Evolutionary conservation across 2,329 filamentous ascomycete genomes (phyloP), one percentile per base, ranked within the genome.

Genomic region (Xylaria hypoxylon): DNA sequence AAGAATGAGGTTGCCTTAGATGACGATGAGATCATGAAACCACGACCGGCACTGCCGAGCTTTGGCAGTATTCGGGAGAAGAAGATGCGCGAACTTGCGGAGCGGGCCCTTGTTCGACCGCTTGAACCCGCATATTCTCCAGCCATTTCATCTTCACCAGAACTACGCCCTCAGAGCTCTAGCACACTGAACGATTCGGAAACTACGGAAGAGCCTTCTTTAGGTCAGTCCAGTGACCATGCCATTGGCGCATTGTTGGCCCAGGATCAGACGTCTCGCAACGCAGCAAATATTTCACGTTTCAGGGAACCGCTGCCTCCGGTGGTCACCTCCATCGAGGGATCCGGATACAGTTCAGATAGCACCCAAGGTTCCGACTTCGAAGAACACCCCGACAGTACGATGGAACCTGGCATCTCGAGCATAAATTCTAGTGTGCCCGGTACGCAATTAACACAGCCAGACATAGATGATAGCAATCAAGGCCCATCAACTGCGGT

Each of bases 51-150:
- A 1, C 79, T 94, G 42, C 92, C 92, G 1, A 90, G 86, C 1
- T 94, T 94, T 77, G 91, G 91, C 19, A 94, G 92, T 73, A 83
- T 94, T 24, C 85, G 90, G 24, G 87, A 89, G 31, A 88, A 86
- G 77, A 89, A 88, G 70, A 75, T 79, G 7, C 84, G 80, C 44
- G 84, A 87, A 56, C 72, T 79, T 0, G 80, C 85, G 44, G 90
- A 90, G 72, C 82, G 88, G 2, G 83, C 86, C 0, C 79, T 90
- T 52, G 86, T 90, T 42, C 83, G 86, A 31, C 87, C 88, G 6
- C 70, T 79, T 5, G 84, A 85, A 38, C 72, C 76, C 31, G 66
- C 74, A 2, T 71, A 78, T 57, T 74, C 77, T 38, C 72, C 75
- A 11, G 65, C 68, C 38, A 63, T 38, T 35, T 75, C 68, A 33